Percentiles rank a stretch among this genome's conserved stretches.
These are phyloP conservation scores for Citrus reticulata DNA, from an alignment of 345 rosid species.

Conservation along the genomic window DNA sequence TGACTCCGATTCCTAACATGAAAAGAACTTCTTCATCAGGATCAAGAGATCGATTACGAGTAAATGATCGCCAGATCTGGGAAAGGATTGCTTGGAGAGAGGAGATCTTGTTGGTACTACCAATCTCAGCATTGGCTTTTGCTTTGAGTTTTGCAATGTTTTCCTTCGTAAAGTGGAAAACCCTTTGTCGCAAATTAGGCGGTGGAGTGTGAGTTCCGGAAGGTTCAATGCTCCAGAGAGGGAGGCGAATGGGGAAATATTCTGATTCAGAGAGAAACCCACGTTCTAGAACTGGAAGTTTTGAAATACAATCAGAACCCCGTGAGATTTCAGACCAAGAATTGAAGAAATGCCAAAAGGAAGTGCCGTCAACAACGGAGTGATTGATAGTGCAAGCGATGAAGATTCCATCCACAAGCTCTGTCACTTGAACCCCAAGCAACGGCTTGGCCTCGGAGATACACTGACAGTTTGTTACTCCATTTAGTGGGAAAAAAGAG, in stretches of 20 bases:
- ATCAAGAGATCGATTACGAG: background rate
- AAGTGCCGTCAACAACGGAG: constrained; percentile 27
- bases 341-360: constrained; percentile 38
- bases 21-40: background rate
- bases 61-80: constrained; percentile 16
- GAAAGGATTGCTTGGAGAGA: constrained; percentile 25
- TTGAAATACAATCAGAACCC: background rate
- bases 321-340: constrained; percentile 39
- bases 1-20: background rate
- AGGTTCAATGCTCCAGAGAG: constrained; percentile 8
- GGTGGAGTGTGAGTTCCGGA: too few relatives aligned
- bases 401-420: constrained; percentile 29
- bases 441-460: constrained; percentile 14
- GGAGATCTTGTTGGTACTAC: constrained; percentile 7
- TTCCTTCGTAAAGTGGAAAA: constrained; percentile 26
- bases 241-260: constrained; percentile 8
- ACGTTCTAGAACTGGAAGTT: constrained; percentile 8
- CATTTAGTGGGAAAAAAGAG: constrained; percentile 25
- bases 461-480: constrained; percentile 19
- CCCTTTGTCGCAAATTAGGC: constrained; percentile 1
- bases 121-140: constrained; percentile 27
- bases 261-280: too few relatives aligned
- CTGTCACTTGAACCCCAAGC: constrained; percentile 32
- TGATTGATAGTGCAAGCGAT: constrained; percentile 28
- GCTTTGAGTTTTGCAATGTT: constrained; percentile 28